These are phyloP conservation scores for Tubosaeta sp. DNA, from an alignment of 768 basidiomycete species.

Conservation along the genomic window DNA sequence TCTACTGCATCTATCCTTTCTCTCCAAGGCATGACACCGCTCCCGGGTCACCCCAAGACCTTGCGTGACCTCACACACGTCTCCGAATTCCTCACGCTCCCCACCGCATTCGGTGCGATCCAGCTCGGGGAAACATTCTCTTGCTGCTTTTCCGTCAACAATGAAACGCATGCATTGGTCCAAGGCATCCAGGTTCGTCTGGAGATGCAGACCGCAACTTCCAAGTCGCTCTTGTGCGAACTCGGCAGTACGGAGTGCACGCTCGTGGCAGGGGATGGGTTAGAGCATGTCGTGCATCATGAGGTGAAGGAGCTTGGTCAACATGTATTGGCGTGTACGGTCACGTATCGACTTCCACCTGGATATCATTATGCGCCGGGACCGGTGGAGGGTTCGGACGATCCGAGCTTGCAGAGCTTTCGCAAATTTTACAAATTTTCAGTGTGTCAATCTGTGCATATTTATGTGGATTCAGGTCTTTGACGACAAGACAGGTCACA, in stretches of 20 bases:
- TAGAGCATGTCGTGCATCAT: constrained; percentile 69
- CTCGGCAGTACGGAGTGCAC: constrained; percentile 50
- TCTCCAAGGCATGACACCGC: constrained; percentile 65
- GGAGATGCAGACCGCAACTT: constrained; percentile 80
- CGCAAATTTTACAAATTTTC: constrained; percentile 90
- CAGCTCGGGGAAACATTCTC: constrained; percentile 89
- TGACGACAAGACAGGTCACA: constrained; percentile 55
- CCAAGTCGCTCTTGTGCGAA: constrained; percentile 61
- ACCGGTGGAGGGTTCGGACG: constrained; percentile 46
- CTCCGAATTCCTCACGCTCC: constrained; percentile 75
- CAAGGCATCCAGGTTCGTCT: constrained; percentile 63
- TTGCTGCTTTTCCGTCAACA: constrained; percentile 77
- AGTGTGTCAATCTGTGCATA: constrained; percentile 41
- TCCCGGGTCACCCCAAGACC: constrained; percentile 77
- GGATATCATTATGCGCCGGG: constrained; percentile 48
- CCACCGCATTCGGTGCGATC: constrained; percentile 79
- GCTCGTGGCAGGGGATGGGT: constrained; percentile 52
- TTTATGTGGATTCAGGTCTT: neutral
- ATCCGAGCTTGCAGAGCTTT: constrained; percentile 63
- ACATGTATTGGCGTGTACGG: constrained; percentile 83
- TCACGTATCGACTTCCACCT: constrained; percentile 73
- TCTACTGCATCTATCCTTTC: constrained; percentile 76
- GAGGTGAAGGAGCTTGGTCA: constrained; percentile 94
- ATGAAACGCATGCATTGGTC: constrained; percentile 62
- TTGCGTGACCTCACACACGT: constrained; percentile 77